These are phyloP conservation scores for Acmispon strigosus DNA, from an alignment of 306 rosid genomes.

Conservation along the genomic window DNA sequence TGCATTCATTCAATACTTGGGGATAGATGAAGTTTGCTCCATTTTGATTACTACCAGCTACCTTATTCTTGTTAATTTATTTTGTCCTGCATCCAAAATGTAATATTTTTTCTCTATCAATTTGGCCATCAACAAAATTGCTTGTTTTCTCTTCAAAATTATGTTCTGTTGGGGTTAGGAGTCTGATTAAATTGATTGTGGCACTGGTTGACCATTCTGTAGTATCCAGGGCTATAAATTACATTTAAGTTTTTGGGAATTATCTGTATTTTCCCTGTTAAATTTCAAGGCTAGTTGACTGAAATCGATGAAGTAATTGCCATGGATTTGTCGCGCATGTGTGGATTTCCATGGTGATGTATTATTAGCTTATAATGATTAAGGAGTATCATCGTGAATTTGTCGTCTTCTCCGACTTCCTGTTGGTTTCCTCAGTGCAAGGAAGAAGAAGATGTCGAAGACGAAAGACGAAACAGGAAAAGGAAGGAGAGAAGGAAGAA, in stretches of 20 bases:
- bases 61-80: not conserved
- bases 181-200: not conserved
- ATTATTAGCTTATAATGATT: not conserved
- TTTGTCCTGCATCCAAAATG: not conserved
- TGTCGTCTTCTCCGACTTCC: constrained; percentile 10
- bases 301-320: not conserved
- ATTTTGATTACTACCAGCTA: not conserved
- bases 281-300: not conserved
- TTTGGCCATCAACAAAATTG: not conserved
- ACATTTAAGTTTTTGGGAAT: not conserved
- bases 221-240: not conserved
- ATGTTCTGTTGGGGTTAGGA: not conserved
- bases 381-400: not conserved
- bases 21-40: not conserved
- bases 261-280: not conserved
- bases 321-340: not conserved
- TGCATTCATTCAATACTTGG: not conserved
- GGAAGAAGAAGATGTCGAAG: no score
- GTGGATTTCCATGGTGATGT: not conserved
- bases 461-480: no score
- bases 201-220: not conserved
- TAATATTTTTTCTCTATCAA: not conserved
- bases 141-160: not conserved
- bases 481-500: no score
- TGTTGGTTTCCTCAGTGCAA: not conserved